These are phyloP conservation scores for Beauveria varroae DNA, from an alignment of 2,329 filamentous ascomycete genomes.

Conservation along the genomic window DNA sequence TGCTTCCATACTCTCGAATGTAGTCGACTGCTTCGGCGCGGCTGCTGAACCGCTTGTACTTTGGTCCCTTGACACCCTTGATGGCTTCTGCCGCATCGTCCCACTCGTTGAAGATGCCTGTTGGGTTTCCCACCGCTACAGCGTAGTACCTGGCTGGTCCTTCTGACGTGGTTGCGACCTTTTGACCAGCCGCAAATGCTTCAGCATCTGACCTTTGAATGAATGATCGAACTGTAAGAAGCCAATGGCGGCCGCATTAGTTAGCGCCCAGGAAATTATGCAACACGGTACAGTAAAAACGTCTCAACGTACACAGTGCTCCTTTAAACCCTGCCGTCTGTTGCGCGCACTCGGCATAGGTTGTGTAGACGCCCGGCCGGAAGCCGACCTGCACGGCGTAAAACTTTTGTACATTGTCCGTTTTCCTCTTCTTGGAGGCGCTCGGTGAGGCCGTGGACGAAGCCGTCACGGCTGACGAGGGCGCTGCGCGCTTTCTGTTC, in stretches of 20 bases:
- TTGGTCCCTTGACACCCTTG: conserved; percentile 60
- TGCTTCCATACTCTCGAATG: conserved; percentile 46
- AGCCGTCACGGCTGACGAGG: conserved; percentile 12
- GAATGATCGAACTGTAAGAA: conserved; percentile 68
- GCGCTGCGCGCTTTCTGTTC: conserved; percentile 24
- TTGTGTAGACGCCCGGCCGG: conserved; percentile 53
- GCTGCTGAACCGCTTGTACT: conserved; percentile 62
- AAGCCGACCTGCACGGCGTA: conserved; percentile 55
- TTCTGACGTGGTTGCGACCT: conserved; percentile 28
- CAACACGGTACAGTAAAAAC: not conserved
- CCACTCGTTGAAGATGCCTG: conserved; percentile 60
- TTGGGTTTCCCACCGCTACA: conserved; percentile 49
- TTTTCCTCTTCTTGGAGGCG: conserved; percentile 40
- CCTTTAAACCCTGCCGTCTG: conserved; percentile 56
- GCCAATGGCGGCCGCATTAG: not conserved
- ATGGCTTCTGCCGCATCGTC: conserved; percentile 65
- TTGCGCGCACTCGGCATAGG: conserved; percentile 52
- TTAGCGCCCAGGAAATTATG: not conserved
- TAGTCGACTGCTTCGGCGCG: conserved; percentile 70
- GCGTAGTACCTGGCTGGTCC: conserved; percentile 49
- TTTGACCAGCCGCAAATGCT: conserved; percentile 61
- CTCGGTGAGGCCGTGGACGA: conserved; percentile 13
- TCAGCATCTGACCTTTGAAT: conserved; percentile 65
- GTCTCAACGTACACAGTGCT: conserved; percentile 55
- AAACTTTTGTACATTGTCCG: conserved; percentile 45